phyloP scores from a whole-genome alignment of 2,329 filamentous ascomycete genomes.

The Colletotrichum cuscutae region DNA sequence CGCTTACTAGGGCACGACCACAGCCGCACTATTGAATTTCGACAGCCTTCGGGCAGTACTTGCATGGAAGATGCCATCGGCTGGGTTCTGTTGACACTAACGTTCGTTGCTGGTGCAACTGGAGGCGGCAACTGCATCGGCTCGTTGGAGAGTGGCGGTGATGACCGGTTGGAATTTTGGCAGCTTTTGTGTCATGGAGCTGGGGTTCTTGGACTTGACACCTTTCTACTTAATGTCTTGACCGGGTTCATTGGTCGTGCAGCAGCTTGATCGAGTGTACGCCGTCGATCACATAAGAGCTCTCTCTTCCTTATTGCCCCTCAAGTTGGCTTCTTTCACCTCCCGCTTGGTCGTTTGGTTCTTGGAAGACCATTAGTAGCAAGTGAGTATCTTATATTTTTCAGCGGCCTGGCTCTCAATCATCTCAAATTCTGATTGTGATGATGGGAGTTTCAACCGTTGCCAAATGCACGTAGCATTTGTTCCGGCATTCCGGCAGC shows the following conservation, averaged over 20 bases:
- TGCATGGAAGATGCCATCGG: constrained; percentile 42
- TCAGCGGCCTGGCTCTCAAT: neutral
- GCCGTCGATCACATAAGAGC: neutral
- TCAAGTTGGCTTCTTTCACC: neutral
- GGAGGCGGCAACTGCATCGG: constrained; percentile 26
- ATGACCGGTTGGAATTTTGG: constrained; percentile 23
- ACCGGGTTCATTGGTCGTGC: constrained; percentile 7
- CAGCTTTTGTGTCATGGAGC: constrained; percentile 29
- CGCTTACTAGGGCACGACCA: constrained; percentile 38
- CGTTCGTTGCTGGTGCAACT: constrained; percentile 46
- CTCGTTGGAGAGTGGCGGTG: constrained; percentile 14
- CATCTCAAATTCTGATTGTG: neutral
- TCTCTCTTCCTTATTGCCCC: neutral
- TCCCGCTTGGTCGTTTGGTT: neutral
- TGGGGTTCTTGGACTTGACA: constrained; percentile 22
- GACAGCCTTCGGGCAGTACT: constrained; percentile 47
- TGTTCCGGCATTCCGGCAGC: neutral
- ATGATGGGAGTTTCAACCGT: neutral
- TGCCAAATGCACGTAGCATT: neutral
- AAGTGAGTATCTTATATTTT: neutral
- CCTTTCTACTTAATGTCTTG: constrained; percentile 22
- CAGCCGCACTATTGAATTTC: constrained; percentile 48
- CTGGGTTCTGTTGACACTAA: constrained; percentile 46
- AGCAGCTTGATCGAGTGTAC: neutral
- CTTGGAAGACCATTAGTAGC: neutral